Base-by-base conservation (phyloP, 345 rosid genomes). In the Salix arbutifolia region DNA sequence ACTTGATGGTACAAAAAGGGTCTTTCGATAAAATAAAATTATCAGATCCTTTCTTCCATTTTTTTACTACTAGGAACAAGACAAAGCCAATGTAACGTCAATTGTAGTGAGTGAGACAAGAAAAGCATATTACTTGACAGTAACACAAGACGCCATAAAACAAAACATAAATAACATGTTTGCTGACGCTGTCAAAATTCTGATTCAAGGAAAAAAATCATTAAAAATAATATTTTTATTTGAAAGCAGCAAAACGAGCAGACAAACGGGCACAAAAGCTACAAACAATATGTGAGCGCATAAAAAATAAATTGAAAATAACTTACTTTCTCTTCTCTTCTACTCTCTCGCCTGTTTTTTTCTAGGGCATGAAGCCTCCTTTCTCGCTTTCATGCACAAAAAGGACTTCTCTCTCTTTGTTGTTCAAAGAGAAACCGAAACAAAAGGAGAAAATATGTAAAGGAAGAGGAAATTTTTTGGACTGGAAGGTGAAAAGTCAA, bases 1-100 rank as follows among this genome's bases (percentile, higher is more conserved):
- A 30, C 33, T 81, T 72, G 37, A 77, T 78, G 65, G 80, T 44
- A 69, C 70, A 66, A 53, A 28, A 50, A 50, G n/a, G n/a, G 77
- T 68, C 64, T 30, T 35, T 62, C 26, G 40, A 70, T 37, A 35
- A 62, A 60, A 19, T 64, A 37, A 66, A 61, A 4, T 37, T 53
- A 16, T 18, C 26, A 77, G 70, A 76, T 64, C 79, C 70, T 73
- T 67, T 69, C 64, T 53, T 56, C 78, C 44, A 58, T 37, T 38
- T 38, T 40, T 40, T 40, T 40, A 40, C 11, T 40, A 40, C 11
- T 10, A 3, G 56, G 56, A 5, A 50, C 4, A 18, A 18, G 56
- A 50, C 56, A 18, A 50, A 18, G 19, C 56, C 8, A 50, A 18
- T 17, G 21, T 50, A 50, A 5, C 7, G 56, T 50, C 56, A 50